phyloP scores from a whole-genome alignment of 1,284 basidiomycete species.

The Puccinia brachypodii region DNA sequence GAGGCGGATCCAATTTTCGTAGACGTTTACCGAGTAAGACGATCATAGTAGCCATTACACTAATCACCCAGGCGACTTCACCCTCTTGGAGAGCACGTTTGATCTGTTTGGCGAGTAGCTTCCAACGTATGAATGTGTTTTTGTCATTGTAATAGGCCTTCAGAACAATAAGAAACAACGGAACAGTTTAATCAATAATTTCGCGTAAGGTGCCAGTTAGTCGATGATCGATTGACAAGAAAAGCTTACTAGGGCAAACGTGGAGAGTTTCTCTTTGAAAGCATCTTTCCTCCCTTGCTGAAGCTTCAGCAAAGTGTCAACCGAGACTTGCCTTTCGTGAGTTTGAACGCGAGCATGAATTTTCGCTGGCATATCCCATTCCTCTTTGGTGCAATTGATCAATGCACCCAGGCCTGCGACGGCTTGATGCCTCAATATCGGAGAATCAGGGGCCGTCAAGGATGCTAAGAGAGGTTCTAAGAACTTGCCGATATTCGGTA shows the following conservation, averaged over 20 bases:
- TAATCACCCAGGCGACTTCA: constrained; percentile 37
- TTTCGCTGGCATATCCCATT: constrained; percentile 13
- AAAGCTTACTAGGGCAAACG: constrained; percentile 31
- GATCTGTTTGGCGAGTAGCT: constrained; percentile 19
- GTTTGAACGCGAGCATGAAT: background rate
- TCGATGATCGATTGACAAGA: background rate
- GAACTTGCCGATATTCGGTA: constrained; percentile 7
- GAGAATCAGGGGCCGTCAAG: constrained; percentile 15
- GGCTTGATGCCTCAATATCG: constrained; percentile 30
- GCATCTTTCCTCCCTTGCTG: constrained; percentile 29
- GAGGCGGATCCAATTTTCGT: constrained; percentile 30
- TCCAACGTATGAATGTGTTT: constrained; percentile 15
- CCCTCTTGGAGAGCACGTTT: constrained; percentile 13
- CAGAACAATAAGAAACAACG: background rate
- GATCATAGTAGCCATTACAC: constrained; percentile 46
- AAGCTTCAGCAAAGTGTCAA: background rate
- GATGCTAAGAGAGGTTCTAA: constrained; percentile 36
- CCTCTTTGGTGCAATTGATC: constrained; percentile 22
- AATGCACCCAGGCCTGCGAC: constrained; percentile 33
- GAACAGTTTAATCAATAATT: background rate
- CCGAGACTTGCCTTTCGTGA: background rate
- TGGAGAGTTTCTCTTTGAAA: constrained; percentile 42
- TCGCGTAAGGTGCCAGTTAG: background rate
- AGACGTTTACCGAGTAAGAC: constrained; percentile 33
- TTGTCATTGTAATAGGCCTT: constrained; percentile 35